Percentiles rank a stretch among this genome's conserved stretches.
phyloP scores from a whole-genome alignment of 1,284 basidiomycete species.

The Fomes fomentarius region DNA sequence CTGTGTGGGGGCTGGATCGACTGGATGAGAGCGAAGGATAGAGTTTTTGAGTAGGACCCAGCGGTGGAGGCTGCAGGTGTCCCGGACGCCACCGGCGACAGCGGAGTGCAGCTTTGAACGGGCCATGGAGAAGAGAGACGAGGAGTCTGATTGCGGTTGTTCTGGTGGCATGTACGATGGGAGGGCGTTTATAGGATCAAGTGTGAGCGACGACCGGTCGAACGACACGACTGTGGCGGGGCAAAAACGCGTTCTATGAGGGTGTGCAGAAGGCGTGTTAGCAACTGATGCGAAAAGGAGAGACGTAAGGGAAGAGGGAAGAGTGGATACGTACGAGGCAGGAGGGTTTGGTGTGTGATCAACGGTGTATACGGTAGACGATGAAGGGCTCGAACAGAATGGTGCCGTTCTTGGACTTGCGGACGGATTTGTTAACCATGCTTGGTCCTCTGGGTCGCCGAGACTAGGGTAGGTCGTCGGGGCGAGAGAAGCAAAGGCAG shows the following conservation, averaged over 20 bases:
- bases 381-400: constrained; percentile 83
- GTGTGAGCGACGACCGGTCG: constrained; percentile 31
- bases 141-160: constrained; percentile 31
- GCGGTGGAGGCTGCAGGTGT: constrained; percentile 76
- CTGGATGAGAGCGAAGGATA: constrained; percentile 53
- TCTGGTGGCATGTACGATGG: constrained; percentile 48
- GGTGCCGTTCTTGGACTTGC: constrained; percentile 80
- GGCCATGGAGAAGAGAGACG: constrained; percentile 59
- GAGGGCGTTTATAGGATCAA: constrained; percentile 18
- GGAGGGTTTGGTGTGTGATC: constrained; percentile 32
- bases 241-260: constrained; percentile 30
- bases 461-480: constrained; percentile 41
- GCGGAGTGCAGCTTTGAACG: constrained; percentile 74
- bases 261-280: constrained; percentile 19
- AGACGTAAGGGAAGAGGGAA: constrained; percentile 21
- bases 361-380: constrained; percentile 81
- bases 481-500: constrained; percentile 33
- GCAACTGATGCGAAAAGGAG: constrained; percentile 3
- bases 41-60: constrained; percentile 88
- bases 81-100: constrained; percentile 52
- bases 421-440: constrained; percentile 82
- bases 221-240: constrained; percentile 32
- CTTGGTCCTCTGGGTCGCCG: constrained; percentile 50
- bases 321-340: constrained; percentile 33
- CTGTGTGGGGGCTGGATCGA: constrained; percentile 34